Conservation (phyloP, 1,284 basidiomycete species). For the Rhizoctonia solani region DNA sequence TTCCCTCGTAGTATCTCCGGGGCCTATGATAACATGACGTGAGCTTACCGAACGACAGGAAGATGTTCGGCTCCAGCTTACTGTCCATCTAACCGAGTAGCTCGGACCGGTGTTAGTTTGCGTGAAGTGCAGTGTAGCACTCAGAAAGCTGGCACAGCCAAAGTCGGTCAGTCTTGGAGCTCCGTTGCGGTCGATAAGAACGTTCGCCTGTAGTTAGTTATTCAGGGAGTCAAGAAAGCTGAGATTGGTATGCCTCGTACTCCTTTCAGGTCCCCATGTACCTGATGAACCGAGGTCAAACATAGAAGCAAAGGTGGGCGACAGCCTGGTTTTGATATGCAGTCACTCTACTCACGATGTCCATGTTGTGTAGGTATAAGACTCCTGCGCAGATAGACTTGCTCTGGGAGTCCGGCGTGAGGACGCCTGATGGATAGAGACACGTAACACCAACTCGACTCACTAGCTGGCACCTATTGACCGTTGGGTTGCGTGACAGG, state of each 20-base stretch:
- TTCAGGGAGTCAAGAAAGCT: neutral
- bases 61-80: too few species aligned
- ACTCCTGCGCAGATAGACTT: neutral
- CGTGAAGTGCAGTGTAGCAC: too few species aligned
- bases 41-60: too few species aligned
- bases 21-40: too few species aligned
- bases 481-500: neutral
- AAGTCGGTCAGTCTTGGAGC: constrained; percentile 6
- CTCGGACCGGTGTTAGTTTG: too few species aligned
- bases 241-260: neutral
- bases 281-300: neutral
- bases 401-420: neutral
- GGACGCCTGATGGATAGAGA: too few species aligned
- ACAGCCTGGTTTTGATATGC: too few species aligned
- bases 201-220: neutral
- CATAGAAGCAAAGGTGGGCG: neutral
- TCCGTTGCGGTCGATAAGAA: neutral
- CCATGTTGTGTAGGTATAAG: neutral
- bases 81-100: too few species aligned
- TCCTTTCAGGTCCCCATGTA: constrained; percentile 8
- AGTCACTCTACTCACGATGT: neutral
- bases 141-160: too few species aligned
- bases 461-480: neutral
- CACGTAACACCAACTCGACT: neutral
- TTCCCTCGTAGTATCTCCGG: too few species aligned